phyloP scores from a whole-genome alignment of 768 basidiomycete genomes.

The Psilocybe subaeruginosa region DNA sequence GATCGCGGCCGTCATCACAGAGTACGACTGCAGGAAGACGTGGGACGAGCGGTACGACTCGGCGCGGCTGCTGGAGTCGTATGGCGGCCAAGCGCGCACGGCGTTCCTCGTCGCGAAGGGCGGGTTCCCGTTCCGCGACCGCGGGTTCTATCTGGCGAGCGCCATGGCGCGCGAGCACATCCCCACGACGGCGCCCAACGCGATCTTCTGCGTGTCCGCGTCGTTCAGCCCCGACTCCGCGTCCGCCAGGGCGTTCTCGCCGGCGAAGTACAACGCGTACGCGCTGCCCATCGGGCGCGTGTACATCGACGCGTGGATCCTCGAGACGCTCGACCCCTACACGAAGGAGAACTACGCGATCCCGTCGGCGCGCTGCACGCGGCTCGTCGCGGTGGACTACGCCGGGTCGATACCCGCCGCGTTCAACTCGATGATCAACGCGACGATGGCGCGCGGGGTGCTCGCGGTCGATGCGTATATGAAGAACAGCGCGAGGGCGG shows the following conservation, averaged over 20 bases:
- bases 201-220: slow-evolving; percentile 82
- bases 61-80: slow-evolving; percentile 71
- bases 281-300: slow-evolving; percentile 76
- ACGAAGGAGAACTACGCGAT: slow-evolving; percentile 93
- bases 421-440: slow-evolving; percentile 85
- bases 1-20: slow-evolving; percentile 71
- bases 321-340: slow-evolving; percentile 96
- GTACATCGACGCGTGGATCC: slow-evolving; percentile 91
- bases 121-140: slow-evolving; percentile 88
- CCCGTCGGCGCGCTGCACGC: slow-evolving; percentile 88
- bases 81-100: slow-evolving; percentile 74
- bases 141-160: slow-evolving; percentile 85
- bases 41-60: slow-evolving; percentile 91
- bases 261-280: slow-evolving; percentile 77
- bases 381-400: slow-evolving; percentile 85
- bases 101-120: slow-evolving; percentile 74
- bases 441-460: slow-evolving; percentile 71
- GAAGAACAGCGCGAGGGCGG: slow-evolving; percentile 50
- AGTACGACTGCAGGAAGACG: slow-evolving; percentile 69
- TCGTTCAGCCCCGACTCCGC: slow-evolving; percentile 76
- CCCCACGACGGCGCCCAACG: slow-evolving; percentile 45
- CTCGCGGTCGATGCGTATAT: slow-evolving; percentile 75
- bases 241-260: slow-evolving; percentile 51
- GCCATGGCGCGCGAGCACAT: slow-evolving; percentile 64
- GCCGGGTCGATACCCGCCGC: slow-evolving; percentile 84